A percentile compares a stretch with the other conserved stretches of the same genome.
These are phyloP conservation scores for Moniliella sp. DNA, from an alignment of 1,284 basidiomycete genomes.

Conservation along the genomic window DNA sequence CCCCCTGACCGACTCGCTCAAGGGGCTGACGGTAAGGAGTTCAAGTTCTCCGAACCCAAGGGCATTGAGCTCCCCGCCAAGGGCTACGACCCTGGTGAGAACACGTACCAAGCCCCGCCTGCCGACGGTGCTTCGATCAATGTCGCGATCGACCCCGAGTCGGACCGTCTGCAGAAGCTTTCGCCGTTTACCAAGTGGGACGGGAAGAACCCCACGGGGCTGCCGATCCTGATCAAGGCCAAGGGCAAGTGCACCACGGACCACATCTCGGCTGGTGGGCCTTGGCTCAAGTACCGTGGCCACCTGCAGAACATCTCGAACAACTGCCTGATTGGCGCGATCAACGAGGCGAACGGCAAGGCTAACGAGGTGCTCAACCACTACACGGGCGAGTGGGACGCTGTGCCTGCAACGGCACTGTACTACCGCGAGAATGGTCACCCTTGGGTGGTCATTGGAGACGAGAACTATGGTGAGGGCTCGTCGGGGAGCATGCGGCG, in stretches of 20 bases:
- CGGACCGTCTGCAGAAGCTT: conserved; percentile 82
- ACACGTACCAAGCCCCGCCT: conserved; percentile 91
- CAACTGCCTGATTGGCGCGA: conserved; percentile 84
- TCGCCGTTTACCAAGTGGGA: conserved; percentile 80
- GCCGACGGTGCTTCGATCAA: conserved; percentile 57
- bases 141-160: conserved; percentile 68
- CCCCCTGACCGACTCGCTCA: conserved; percentile 74
- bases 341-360: conserved; percentile 81
- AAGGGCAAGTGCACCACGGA: conserved; percentile 83
- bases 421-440: conserved; percentile 70
- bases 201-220: conserved; percentile 67
- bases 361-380: conserved; percentile 85
- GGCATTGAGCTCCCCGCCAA: conserved; percentile 72
- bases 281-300: conserved; percentile 97
- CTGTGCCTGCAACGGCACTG: conserved; percentile 63
- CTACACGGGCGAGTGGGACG: conserved; percentile 63
- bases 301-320: conserved; percentile 96
- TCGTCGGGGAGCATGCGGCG: conserved; percentile 94
- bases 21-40: conserved; percentile 79
- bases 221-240: conserved; percentile 90
- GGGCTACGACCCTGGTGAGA: conserved; percentile 85
- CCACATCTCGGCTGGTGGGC: conserved; percentile 68
- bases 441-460: conserved; percentile 76
- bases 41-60: conserved; percentile 77
- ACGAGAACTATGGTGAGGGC: conserved; percentile 80